Base-by-base conservation (phyloP, 1,139 yeast species). In the Saccharomyces hybrid region DNA sequence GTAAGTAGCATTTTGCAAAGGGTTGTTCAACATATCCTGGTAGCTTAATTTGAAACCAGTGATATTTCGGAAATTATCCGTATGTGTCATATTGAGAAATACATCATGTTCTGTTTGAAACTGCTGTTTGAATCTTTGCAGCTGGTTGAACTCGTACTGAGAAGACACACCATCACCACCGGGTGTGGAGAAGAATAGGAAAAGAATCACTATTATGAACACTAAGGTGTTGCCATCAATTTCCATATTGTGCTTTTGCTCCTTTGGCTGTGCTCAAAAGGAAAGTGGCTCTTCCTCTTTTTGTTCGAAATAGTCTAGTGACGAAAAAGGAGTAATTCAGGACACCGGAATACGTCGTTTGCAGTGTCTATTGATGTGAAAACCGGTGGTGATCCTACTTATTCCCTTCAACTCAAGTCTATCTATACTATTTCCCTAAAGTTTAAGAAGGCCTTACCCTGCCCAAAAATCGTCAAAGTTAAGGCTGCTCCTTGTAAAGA, bases 41-140 rank as follows among this genome's bases (percentile, higher is more conserved):
- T 84, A 87, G 51, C 86, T 82, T 55, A 83, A 70, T 64, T 75
- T 76, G 58, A 84, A 79, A 7, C 96, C 96, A 0, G 95, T 86
- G 9, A 88, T 68, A 62, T 87, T 85, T 0, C 86, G 87, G 66
- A 84, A 85, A 7, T 89, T 89, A 3, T 70, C 59, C 16, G 65
- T 57, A 66, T 78, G 83, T 1, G 78, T 74, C 44, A 81, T 73
- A 42, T 74, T 70, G 14, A 62, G 60, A 47, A 85, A 69, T 11
- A 71, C 68, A 2, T 68, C 61, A 56, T 63, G 68, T 46, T 68
- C 71, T 19, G 52, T 42, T 4, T 47, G 48, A 52, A 61, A 59
- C 51, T 64, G 69, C 3, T 57, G 47, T 50, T 62, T 66, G 42
- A 66, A 52, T 16, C 57, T 53, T 50, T 63, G 59, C 19, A 68